Base-by-base conservation (phyloP, 2,329 filamentous ascomycete genomes). In the Aspergillus fijiensis region DNA sequence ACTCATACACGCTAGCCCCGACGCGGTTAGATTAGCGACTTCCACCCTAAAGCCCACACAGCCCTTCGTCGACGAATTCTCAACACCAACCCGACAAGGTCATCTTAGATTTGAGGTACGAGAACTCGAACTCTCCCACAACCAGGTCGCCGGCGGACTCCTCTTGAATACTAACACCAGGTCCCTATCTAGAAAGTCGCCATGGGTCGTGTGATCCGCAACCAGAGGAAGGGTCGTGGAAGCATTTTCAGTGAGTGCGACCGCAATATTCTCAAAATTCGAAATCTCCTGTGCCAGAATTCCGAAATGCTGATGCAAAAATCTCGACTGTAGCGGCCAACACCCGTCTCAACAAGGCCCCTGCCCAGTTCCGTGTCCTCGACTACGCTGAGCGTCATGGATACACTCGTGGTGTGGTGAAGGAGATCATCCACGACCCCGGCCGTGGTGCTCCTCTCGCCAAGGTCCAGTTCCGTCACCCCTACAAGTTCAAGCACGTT, bases 371-470 rank as follows among this genome's bases (percentile, higher is more conserved):
- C 89, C 87, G 95, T 82, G 91, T 87, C 74, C 91, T 97, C 87
- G 95, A 99, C 81, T 99, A 87, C 81, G 88, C 92, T 80, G 93
- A 97, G 86, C 88, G 91, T 79, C 94, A 98, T 87, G 95, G 95
- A 76, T 99, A 99, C 86, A 85, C 96, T 78, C 91, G 95, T 74
- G 95, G 95, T 83, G 87, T 98, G 70, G 93, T 99, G 79, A 96
- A 95, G 88, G 92, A 98, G 78, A 97, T 98, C 83, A 90, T 99
- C 83, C 95, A 99, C 89, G 95, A 99, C 84, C 88, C 93, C 75
- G 95, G 95, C 81, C 93, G 95, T 84, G 95, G 95, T 85, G 92
- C 96, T 82, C 95, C 95, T 75, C 91, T 99, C 78, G 95, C 95
- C 80, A 92, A 91, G 83, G 93, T 99, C 77, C 84, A 87, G 75